Evolutionary conservation across 1,139 yeast species (phyloP).

Genomic region (Yamadazyma triangularis): DNA sequence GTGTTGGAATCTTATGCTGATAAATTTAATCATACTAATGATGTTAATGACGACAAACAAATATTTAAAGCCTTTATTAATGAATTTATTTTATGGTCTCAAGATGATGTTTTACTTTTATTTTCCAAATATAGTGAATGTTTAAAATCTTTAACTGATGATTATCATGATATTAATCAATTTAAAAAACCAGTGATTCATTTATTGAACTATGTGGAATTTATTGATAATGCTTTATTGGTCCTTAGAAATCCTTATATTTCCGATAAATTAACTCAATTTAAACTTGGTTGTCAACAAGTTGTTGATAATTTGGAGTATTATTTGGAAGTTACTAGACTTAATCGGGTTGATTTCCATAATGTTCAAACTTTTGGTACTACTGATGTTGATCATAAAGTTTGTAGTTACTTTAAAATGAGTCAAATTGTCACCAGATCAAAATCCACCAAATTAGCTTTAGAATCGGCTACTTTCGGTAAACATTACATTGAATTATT

Average conservation of each 20-base stretch:
- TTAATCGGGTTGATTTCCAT: constrained; percentile 33
- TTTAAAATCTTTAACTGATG: constrained; percentile 12
- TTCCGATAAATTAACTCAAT: constrained; percentile 24
- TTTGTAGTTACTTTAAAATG: constrained; percentile 37
- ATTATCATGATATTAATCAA: constrained; percentile 12
- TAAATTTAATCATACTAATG: constrained; percentile 13
- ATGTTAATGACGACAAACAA: constrained; percentile 18
- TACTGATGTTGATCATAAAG: constrained; percentile 14
- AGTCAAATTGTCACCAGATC: constrained; percentile 36
- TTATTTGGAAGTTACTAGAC: constrained; percentile 13
- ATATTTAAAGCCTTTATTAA: constrained; percentile 34
- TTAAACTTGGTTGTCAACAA: constrained; percentile 14
- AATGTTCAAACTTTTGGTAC: constrained; percentile 28
- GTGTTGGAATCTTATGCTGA: constrained; percentile 16
- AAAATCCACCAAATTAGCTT: constrained; percentile 16
- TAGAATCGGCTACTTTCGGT: constrained; percentile 11
- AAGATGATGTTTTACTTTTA: constrained; percentile 26
- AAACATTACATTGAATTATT: constrained; percentile 23
- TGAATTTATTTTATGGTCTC: constrained; percentile 39
- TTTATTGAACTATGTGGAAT: constrained; percentile 26
- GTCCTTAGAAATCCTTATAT: constrained; percentile 38
- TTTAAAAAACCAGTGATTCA: constrained; percentile 32
- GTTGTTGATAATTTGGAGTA: constrained; percentile 18
- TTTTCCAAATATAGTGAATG: constrained; percentile 27
- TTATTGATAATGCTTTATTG: constrained; percentile 20